These are phyloP conservation scores for Phytophthora fragariae DNA, from an alignment of 352 stramenopile species.

Conservation along the genomic window DNA sequence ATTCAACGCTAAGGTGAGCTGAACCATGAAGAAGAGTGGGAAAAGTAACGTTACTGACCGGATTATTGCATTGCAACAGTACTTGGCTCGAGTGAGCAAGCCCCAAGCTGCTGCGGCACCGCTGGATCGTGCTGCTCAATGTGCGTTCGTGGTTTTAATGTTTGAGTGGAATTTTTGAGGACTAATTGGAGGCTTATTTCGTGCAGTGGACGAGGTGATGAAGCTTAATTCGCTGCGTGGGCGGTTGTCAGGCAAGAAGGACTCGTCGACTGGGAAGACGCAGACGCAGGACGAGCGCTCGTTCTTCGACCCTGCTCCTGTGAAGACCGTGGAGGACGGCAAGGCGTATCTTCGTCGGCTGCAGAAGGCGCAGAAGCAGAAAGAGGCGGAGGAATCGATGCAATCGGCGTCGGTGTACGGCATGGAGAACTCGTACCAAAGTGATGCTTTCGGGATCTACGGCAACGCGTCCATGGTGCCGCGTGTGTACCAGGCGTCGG, in stretches of 20 bases:
- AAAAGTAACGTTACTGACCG: constrained; percentile 5
- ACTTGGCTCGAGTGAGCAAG: constrained; percentile 42
- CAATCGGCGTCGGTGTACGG: constrained; percentile 53
- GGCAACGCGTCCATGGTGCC: constrained; percentile 71
- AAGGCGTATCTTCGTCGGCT: constrained; percentile 77
- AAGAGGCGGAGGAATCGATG: constrained; percentile 61
- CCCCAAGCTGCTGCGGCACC: constrained; percentile 21
- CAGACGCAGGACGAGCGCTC: constrained; percentile 48
- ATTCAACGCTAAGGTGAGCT: constrained; percentile 61
- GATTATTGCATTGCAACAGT: constrained; percentile 32
- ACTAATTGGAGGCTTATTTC: constrained; percentile 1
- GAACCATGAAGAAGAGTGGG: background rate
- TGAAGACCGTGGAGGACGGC: constrained; percentile 77
- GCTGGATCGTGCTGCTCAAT: constrained; percentile 44
- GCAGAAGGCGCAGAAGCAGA: constrained; percentile 59
- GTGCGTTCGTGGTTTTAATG: constrained; percentile 30
- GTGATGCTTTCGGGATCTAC: constrained; percentile 74
- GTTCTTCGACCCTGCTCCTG: constrained; percentile 74
- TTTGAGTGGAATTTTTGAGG: too few species aligned
- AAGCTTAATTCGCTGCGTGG: constrained; percentile 63
- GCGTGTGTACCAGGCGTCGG: constrained; percentile 84
- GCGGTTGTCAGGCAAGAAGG: constrained; percentile 56
- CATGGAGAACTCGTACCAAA: constrained; percentile 57
- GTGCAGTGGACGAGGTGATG: constrained; percentile 69
- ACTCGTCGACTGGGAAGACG: constrained; percentile 17